phyloP scores from a whole-genome alignment of 371 early-diverging fungal species.

The Capniomyces stellatus region DNA sequence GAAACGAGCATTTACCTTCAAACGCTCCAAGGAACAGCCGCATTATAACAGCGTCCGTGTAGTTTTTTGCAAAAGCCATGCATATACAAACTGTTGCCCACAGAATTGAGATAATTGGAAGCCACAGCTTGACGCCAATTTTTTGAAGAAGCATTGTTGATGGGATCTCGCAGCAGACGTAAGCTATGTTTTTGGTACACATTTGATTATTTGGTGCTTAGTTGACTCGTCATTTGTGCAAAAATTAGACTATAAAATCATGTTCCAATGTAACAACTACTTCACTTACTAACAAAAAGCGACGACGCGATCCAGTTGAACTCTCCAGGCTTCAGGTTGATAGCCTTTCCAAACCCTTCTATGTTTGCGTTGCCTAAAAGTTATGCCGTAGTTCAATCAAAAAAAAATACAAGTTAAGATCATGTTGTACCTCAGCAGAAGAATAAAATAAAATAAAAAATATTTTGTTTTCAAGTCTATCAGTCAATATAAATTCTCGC shows the following conservation, averaged over 20 bases:
- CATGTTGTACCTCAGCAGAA: too few species aligned
- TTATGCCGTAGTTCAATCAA: too few species aligned
- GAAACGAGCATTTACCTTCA: slow-evolving; percentile 17
- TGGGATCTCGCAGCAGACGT: slow-evolving; percentile 43
- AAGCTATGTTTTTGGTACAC: too few species aligned
- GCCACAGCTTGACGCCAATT: slow-evolving; percentile 44
- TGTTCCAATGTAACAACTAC: slow-evolving; percentile 8
- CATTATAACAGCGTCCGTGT: slow-evolving; percentile 17
- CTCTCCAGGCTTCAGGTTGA: slow-evolving; percentile 17
- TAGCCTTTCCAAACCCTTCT: slow-evolving; percentile 21
- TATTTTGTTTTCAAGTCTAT: too few species aligned
- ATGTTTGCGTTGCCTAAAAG: slow-evolving; percentile 33
- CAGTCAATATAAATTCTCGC: too few species aligned
- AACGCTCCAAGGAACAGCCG: slow-evolving; percentile 30
- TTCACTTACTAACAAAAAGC: slow-evolving; percentile 19
- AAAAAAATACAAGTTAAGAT: too few species aligned
- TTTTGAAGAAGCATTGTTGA: slow-evolving; percentile 39
- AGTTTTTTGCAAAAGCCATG: slow-evolving; percentile 26
- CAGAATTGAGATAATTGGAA: slow-evolving; percentile 42
- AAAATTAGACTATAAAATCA: background rate
- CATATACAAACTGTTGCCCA: slow-evolving; percentile 34
- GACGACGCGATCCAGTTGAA: slow-evolving; percentile 29
- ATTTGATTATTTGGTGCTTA: too few species aligned
- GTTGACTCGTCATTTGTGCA: background rate
- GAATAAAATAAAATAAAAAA: too few species aligned